These are phyloP conservation scores for Teunomyces pallodes DNA, from an alignment of 805 yeast genomes.

Conservation along the genomic window DNA sequence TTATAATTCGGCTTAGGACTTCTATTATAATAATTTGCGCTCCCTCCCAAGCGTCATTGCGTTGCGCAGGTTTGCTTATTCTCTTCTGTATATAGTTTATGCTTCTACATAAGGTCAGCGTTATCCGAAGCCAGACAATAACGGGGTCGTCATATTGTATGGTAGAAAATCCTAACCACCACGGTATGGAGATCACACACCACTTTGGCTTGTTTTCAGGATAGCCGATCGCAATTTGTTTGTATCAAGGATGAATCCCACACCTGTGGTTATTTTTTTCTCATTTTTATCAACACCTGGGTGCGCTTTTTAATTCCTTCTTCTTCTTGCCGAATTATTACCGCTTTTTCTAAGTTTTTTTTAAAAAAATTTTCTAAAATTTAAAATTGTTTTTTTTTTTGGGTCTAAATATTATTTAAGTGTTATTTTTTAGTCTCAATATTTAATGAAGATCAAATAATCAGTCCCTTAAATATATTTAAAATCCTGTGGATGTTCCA, in stretches of 20 bases:
- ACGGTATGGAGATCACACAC: background rate
- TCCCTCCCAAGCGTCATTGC: background rate
- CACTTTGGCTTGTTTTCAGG: background rate
- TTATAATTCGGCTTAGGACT: background rate
- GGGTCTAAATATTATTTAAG: background rate
- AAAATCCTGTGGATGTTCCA: background rate
- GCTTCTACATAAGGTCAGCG: background rate
- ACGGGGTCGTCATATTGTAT: background rate
- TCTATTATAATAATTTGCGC: background rate
- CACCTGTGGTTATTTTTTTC: background rate
- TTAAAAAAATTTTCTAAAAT: background rate
- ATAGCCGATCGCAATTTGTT: background rate
- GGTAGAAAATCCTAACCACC: background rate
- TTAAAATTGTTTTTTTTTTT: background rate
- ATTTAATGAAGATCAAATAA: constrained; percentile 1
- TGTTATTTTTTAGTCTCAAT: background rate
- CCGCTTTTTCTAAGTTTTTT: constrained; percentile 1
- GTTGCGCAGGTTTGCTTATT: background rate
- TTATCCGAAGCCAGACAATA: background rate
- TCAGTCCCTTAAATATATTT: constrained; percentile 1
- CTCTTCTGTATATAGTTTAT: background rate
- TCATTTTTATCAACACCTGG: background rate
- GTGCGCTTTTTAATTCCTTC: background rate
- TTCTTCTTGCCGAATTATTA: constrained; percentile 3
- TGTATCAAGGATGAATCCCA: background rate